A percentile compares a stretch with the other conserved stretches of the same genome.
phyloP scores from a whole-genome alignment of 345 rosid species.

The Microcos paniculata region DNA sequence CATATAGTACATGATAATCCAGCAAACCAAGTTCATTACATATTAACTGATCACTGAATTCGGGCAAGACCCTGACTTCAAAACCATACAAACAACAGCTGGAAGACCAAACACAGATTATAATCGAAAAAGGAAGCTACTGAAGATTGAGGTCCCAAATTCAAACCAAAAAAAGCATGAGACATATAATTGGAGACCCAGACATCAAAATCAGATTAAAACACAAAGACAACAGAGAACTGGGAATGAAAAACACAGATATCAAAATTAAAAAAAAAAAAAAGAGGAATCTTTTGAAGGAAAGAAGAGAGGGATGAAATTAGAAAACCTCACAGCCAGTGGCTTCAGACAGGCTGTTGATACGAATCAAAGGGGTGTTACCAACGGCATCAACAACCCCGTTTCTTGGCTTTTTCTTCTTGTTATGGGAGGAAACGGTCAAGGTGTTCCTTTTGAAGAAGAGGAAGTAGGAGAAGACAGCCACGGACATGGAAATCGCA shows the following conservation, averaged over 20 bases:
- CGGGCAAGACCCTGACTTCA: background rate
- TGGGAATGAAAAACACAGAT: too few species aligned
- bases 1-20: background rate
- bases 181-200: background rate
- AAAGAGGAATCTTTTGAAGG: background rate
- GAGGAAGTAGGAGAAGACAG: conserved; percentile 45
- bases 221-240: too few species aligned
- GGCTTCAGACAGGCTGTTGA: conserved; percentile 88
- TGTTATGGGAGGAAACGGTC: conserved; percentile 17
- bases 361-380: conserved; percentile 82
- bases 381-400: conserved; percentile 80
- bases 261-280: background rate
- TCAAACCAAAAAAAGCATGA: background rate
- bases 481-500: conserved; percentile 49
- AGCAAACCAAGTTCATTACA: background rate
- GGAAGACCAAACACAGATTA: background rate
- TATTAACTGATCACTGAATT: background rate
- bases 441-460: conserved; percentile 21
- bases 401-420: conserved; percentile 41
- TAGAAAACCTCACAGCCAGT: conserved; percentile 81
- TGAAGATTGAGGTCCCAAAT: background rate
- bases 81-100: background rate
- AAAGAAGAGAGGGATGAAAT: background rate
- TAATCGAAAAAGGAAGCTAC: background rate
- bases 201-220: background rate